Evolutionary conservation across 2,329 filamentous ascomycete species (phyloP).

Genomic region (Diaporthe humulicola): DNA sequence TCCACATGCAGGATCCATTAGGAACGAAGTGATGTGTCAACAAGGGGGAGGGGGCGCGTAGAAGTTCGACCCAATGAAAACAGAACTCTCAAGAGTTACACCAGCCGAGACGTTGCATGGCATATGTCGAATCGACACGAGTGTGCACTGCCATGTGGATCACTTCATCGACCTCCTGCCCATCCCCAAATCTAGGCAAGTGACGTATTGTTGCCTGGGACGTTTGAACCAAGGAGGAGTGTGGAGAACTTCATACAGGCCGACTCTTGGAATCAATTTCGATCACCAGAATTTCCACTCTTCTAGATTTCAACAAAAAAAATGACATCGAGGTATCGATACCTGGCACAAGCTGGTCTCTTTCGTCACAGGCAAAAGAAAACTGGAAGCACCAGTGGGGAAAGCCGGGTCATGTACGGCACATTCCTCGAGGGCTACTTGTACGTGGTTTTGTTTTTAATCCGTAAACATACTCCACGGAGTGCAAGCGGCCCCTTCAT

Average conservation of each 20-base stretch:
- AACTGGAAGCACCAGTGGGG: no score
- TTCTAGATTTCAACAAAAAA: not conserved
- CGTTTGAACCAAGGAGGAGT: not conserved
- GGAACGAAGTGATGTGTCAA: not conserved
- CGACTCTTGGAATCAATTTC: not conserved
- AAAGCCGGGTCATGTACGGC: no score
- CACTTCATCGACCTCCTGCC: not conserved
- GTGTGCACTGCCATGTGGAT: not conserved
- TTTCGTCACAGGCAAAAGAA: no score
- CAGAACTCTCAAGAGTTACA: accelerated
- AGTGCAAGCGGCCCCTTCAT: no score
- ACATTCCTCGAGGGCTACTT: no score
- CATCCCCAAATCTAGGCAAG: not conserved
- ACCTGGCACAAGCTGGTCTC: no score
- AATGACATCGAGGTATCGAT: not conserved
- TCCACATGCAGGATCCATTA: not conserved
- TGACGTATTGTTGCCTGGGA: not conserved
- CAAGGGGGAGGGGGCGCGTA: accelerated
- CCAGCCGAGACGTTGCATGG: not conserved
- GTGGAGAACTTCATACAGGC: not conserved
- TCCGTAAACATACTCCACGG: no score
- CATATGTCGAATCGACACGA: not conserved
- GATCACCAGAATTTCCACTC: not conserved
- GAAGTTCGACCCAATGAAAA: accelerated
- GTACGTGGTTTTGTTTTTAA: no score